Evolutionary conservation across 2,329 filamentous ascomycete genomes (phyloP), one percentile per base, ranked within the genome.

Genomic region (Colletotrichum echinochloae): DNA sequence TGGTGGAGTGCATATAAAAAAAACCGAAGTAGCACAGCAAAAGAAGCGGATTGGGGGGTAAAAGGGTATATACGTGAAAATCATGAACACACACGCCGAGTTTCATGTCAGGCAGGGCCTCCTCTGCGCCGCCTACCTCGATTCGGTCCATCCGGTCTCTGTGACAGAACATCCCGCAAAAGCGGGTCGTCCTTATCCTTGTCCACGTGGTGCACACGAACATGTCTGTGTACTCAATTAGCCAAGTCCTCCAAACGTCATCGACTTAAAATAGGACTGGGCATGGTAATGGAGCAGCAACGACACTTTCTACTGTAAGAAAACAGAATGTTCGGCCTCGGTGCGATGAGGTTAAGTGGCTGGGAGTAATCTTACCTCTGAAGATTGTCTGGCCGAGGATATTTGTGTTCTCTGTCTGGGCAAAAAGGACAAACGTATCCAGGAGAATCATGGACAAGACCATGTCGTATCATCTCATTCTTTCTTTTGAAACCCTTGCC

Each of bases 381-480:
- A 66, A 99, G 83, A 84, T 98, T 98, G 80, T 99, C 96, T 41
- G 96, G 96, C 75, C 96, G 87, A 6, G 96, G 96, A 79, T 98
- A 98, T 78, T 92, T 95, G 80, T 98, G 95, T 79, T 98, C 94
- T 74, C 94, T 88, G 77, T 97, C 94, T 1, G 94, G 93, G 79
- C 96, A 99, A 78, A 98, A 98, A 0, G 96, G 96, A 79, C 96
- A 99, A 37, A 97, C 91, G 77, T 98, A 99, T 71, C 95, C 95
- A 1, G 96, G 96, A 9, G 94, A 97, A 74, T 94, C 92, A 77
- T 99, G 96, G 5, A 98, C 96, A 3, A 98, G 87, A 1, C 95
- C 95, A 77, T 92, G 90, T 35, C 90, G 82, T 56, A 92, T 92
- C 90, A 92, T 91, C 78, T 92, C 90, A 74, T 92, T 92, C 78